phyloP scores from a whole-genome alignment of 768 basidiomycete species.

The Hysterangium stoloniferum region DNA sequence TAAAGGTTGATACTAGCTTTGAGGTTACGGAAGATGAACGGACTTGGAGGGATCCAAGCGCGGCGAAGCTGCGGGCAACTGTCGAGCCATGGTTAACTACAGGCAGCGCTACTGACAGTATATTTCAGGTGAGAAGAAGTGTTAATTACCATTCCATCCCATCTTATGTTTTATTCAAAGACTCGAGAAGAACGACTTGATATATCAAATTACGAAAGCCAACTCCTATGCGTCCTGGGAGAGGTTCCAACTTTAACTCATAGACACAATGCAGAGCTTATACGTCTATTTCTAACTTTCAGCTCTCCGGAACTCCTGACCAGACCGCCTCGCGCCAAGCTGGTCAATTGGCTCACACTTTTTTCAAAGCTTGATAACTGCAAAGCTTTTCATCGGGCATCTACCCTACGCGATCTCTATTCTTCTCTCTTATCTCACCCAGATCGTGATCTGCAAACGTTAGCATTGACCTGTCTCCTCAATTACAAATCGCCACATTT shows the following conservation, averaged over 20 bases:
- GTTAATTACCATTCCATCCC: neutral
- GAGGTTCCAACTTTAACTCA: conserved; percentile 68
- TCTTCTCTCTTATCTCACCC: conserved; percentile 75
- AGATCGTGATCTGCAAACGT: conserved; percentile 66
- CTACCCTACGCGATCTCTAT: conserved; percentile 60
- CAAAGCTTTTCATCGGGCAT: conserved; percentile 71
- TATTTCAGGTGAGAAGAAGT: conserved; percentile 26
- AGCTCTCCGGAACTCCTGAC: conserved; percentile 16
- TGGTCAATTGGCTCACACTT: conserved; percentile 71
- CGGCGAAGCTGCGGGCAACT: conserved; percentile 47
- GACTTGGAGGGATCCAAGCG: conserved; percentile 69
- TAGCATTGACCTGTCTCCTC: conserved; percentile 70
- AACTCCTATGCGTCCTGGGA: conserved; percentile 66
- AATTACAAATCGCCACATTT: conserved; percentile 70
- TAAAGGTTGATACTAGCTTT: conserved; percentile 2
- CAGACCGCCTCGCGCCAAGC: conserved; percentile 41
- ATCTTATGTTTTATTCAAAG: neutral
- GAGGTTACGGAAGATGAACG: conserved; percentile 54
- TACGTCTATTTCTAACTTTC: conserved; percentile 69
- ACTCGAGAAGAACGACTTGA: conserved; percentile 51
- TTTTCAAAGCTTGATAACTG: conserved; percentile 90
- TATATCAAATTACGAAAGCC: conserved; percentile 64
- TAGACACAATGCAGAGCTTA: conserved; percentile 78
- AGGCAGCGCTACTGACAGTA: conserved; percentile 23
- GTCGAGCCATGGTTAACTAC: conserved; percentile 41